Percentiles rank a stretch among this genome's conserved stretches.
Conservation (phyloP, 106 monocot species). For the Iris macrosiphon region DNA sequence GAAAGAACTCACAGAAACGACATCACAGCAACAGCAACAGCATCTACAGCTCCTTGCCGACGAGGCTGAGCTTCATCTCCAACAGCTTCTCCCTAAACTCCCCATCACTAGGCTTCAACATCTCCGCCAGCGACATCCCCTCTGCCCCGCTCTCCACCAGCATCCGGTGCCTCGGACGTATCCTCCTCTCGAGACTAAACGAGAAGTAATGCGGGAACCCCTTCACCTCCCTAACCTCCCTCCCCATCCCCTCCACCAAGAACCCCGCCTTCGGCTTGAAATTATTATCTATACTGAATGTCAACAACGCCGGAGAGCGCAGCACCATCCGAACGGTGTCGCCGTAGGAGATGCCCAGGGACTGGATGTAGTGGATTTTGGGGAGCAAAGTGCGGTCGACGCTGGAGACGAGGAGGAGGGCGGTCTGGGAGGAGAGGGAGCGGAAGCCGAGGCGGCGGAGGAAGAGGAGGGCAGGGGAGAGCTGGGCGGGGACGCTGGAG, state of each 20-base stretch:
- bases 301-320: constrained; percentile 49
- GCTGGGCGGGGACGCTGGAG: constrained; percentile 46
- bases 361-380: constrained; percentile 57
- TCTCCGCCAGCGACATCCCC: constrained; percentile 7
- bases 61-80: constrained; percentile 8
- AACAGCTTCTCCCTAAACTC: constrained; percentile 12
- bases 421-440: constrained; percentile 35
- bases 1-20: no score
- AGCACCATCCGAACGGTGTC: constrained; percentile 37
- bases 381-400: constrained; percentile 72
- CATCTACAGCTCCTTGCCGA: background rate
- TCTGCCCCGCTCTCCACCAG: constrained; percentile 32
- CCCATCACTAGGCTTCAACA: constrained; percentile 17
- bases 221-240: constrained; percentile 42
- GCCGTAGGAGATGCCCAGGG: constrained; percentile 34
- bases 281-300: constrained; percentile 54
- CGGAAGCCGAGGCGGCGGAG: constrained; percentile 53
- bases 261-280: constrained; percentile 63
- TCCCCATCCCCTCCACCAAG: constrained; percentile 43
- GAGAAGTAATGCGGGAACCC: constrained; percentile 76
- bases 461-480: constrained; percentile 53
- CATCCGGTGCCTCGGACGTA: constrained; percentile 42
- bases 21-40: no score
- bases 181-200: constrained; percentile 62
- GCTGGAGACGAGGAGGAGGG: constrained; percentile 58